Conservation (phyloP, 306 rosid species). For the Adenanthera pavonina region DNA sequence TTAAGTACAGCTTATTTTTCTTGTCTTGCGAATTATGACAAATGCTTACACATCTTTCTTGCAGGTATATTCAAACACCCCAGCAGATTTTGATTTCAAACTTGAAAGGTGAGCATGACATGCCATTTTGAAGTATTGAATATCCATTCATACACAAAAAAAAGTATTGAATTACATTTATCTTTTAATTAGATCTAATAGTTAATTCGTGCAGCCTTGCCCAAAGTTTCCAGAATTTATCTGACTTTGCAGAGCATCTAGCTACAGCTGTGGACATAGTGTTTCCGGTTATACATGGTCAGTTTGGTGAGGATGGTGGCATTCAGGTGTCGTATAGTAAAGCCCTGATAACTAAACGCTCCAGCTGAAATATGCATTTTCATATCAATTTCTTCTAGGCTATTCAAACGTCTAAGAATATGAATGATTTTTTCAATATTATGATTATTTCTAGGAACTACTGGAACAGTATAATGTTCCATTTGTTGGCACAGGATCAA, state of each 20-base stretch:
- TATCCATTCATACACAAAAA: not conserved
- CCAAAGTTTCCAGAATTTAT: conserved; percentile 73
- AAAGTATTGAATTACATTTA: not conserved
- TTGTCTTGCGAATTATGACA: not conserved
- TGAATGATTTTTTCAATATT: conserved; percentile 35
- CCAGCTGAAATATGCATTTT: not conserved
- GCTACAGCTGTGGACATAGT: conserved; percentile 81
- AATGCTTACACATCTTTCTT: conserved; percentile 19
- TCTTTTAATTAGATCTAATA: conserved; percentile 28
- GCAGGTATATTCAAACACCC: conserved; percentile 95
- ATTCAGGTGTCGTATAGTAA: conserved; percentile 68
- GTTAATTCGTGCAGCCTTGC: conserved; percentile 76
- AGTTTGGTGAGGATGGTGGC: conserved; percentile 95
- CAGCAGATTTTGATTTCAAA: conserved; percentile 96
- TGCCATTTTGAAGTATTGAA: conserved; percentile 26
- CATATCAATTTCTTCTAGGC: conserved; percentile 24
- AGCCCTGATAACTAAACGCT: conserved; percentile 15
- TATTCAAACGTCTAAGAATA: not conserved
- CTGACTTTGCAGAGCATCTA: conserved; percentile 81
- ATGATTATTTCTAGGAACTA: conserved; percentile 65
- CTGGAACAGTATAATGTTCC: conserved; percentile 83
- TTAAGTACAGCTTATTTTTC: conserved; percentile 33
- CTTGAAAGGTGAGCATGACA: conserved; percentile 66
- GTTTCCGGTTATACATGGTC: conserved; percentile 95
- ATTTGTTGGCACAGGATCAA: conserved; percentile 94